Percentiles rank a stretch among this genome's conserved stretches.
phyloP scores from a whole-genome alignment of 1,139 yeast genomes.

The Saccharomyces hybrid region DNA sequence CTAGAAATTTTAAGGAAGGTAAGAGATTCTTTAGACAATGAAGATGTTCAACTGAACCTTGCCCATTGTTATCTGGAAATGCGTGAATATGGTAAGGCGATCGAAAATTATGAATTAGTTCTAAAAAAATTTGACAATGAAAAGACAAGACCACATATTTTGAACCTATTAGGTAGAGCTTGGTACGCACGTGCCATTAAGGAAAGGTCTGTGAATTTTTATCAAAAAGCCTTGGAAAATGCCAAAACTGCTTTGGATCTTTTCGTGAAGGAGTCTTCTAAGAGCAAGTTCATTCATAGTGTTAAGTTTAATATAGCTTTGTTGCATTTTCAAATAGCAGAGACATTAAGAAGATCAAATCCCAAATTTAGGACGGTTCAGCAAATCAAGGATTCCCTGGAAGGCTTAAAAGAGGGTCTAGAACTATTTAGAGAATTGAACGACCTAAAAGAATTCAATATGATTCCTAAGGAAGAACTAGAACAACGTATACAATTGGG shows the following conservation, averaged over 20 bases:
- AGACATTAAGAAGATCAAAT: slow-evolving; percentile 60
- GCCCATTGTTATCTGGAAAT: slow-evolving; percentile 85
- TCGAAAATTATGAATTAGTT: slow-evolving; percentile 83
- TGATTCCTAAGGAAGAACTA: slow-evolving; percentile 65
- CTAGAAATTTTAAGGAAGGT: slow-evolving; percentile 82
- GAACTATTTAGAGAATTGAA: slow-evolving; percentile 53
- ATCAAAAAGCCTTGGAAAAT: slow-evolving; percentile 55
- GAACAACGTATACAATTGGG: slow-evolving; percentile 84
- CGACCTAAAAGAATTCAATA: slow-evolving; percentile 53
- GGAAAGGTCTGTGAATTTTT: slow-evolving; percentile 57
- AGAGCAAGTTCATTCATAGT: slow-evolving; percentile 37
- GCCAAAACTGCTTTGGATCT: slow-evolving; percentile 50
- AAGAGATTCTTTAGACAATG: slow-evolving; percentile 81
- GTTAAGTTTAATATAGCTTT: slow-evolving; percentile 76
- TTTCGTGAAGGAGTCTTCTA: slow-evolving; percentile 29
- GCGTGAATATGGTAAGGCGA: slow-evolving; percentile 76
- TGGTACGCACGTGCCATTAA: slow-evolving; percentile 78
- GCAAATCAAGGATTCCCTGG: slow-evolving; percentile 53
- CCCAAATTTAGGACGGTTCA: slow-evolving; percentile 51
- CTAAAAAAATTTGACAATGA: slow-evolving; percentile 58
- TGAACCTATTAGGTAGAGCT: slow-evolving; percentile 75
- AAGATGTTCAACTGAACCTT: slow-evolving; percentile 73
- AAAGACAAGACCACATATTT: slow-evolving; percentile 44
- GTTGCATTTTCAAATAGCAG: slow-evolving; percentile 82
- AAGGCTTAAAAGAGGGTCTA: slow-evolving; percentile 60